Evolutionary conservation across 306 rosid genomes (phyloP).

Genomic region (Cucurbita argyrosperma): DNA sequence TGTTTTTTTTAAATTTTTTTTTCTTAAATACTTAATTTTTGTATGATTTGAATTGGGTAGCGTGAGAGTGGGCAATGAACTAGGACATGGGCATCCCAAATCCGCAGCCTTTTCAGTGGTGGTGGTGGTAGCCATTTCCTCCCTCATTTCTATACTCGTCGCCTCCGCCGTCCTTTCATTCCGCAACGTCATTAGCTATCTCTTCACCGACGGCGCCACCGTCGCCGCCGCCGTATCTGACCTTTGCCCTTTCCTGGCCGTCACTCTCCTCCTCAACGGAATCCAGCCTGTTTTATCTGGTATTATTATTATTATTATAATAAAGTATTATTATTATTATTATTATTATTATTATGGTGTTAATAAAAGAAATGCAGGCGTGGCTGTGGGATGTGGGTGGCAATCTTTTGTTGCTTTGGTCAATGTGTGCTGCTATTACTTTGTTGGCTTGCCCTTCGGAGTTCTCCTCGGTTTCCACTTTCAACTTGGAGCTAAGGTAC

Average conservation of each 20-base stretch:
- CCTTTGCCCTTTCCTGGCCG: conserved; percentile 54
- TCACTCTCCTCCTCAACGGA: conserved; percentile 61
- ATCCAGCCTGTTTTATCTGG: conserved; percentile 79
- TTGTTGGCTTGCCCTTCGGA: conserved; percentile 57
- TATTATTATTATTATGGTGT: not conserved
- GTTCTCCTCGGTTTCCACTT: conserved; percentile 47
- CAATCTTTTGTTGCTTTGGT: conserved; percentile 74
- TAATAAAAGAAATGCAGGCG: conserved; percentile 28
- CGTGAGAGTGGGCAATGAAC: conserved; percentile 79
- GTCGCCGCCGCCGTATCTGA: conserved; percentile 81
- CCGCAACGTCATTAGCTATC: conserved; percentile 49
- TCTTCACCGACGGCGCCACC: conserved; percentile 51
- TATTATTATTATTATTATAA: not conserved
- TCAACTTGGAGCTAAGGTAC: conserved; percentile 53
- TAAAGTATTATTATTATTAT: conserved; percentile 4
- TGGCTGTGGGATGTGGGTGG: conserved; percentile 96
- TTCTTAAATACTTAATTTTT: not conserved
- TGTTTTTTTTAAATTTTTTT: no score
- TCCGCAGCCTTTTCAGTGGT: conserved; percentile 54
- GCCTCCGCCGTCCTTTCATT: conserved; percentile 26
- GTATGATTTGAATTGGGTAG: conserved; percentile 11
- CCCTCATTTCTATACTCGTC: conserved; percentile 33
- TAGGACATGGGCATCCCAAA: conserved; percentile 61
- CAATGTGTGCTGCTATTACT: conserved; percentile 54
- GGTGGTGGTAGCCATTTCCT: conserved; percentile 38